Percentiles rank a stretch among this genome's conserved stretches.
Conservation (phyloP, 1,284 basidiomycete species). For the Ustilago hordei region DNA sequence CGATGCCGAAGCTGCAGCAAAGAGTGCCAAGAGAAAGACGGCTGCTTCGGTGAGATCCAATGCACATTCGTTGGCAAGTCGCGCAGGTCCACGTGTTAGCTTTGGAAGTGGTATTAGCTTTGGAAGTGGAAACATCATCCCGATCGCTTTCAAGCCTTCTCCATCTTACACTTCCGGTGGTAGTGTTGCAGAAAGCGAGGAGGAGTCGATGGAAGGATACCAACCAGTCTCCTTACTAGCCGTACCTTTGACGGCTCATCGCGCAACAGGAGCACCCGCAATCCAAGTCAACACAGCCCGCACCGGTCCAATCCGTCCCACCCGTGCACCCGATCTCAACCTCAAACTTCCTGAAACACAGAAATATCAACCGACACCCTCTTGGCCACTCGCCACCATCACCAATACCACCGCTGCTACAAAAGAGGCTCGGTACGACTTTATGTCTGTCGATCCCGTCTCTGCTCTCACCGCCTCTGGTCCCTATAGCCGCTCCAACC, state of each 20-base stretch:
- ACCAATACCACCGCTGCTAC: slow-evolving; percentile 1
- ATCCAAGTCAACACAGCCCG: slow-evolving; percentile 33
- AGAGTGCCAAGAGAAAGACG: slow-evolving; percentile 17
- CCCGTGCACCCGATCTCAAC: slow-evolving; percentile 51
- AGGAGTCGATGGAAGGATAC: slow-evolving; percentile 1
- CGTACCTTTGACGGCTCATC: slow-evolving; percentile 35
- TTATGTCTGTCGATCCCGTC: slow-evolving; percentile 55
- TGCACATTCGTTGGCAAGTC: slow-evolving; percentile 15
- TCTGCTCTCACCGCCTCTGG: slow-evolving; percentile 21
- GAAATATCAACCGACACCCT: slow-evolving; percentile 12
- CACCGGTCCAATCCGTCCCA: slow-evolving; percentile 36
- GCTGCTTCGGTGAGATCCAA: slow-evolving; percentile 15
- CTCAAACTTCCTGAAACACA: slow-evolving; percentile 36
- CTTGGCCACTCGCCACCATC: slow-evolving; percentile 26
- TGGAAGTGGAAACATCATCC: slow-evolving; percentile 42
- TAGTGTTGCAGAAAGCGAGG: neutral
- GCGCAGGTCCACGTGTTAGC: slow-evolving; percentile 43
- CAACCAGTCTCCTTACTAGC: slow-evolving; percentile 13
- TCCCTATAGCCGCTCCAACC: slow-evolving; percentile 18
- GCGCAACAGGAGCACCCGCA: slow-evolving; percentile 27
- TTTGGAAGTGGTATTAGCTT: slow-evolving; percentile 41
- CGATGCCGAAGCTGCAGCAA: neutral
- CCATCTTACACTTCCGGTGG: neutral
- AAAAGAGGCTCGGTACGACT: slow-evolving; percentile 16
- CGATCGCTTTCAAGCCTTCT: slow-evolving; percentile 47